Evolutionary conservation across 768 basidiomycete genomes (phyloP), one percentile per base, ranked within the genome.

Genomic region (Tylopilus sp.): DNA sequence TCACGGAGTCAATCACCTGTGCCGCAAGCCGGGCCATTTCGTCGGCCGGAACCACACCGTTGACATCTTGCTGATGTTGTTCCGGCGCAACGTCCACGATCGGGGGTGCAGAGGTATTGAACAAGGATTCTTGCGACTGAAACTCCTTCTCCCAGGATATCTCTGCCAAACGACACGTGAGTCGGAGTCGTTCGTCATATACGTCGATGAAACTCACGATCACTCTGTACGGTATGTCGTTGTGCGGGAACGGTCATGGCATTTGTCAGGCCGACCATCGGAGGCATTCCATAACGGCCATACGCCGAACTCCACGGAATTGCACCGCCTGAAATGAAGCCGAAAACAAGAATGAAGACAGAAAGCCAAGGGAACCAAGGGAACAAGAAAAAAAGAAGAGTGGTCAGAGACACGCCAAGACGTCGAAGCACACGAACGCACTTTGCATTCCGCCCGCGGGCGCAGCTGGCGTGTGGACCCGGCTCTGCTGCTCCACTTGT

Each of bases 21-120:
- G 83, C 90, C 12, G 93, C 93, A 9, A 90, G 87, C 26, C 81
- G 79, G 3, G 92, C 86, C 42, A 96, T 83, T 42, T 89, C 85
- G 59, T 93, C 89, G 3, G 61, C 9, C 60, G 63, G 41, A 28
- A 55, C 57, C 65, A 62, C 52, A 65, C 61, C 1, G 52, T 70
- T 63, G 34, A 71, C 63, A 50, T 64, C 56, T 1, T 53, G 53
- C 16, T 56, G 50, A 11, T 60, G 56, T 21, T 63, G 53, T 33
- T 61, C 47, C 33, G 52, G 28, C 3, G 48, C 17, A 9, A 37
- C 33, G 29, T 61, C 56, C 2, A 55, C 52, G 16, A 38, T 17
- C 19, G 34, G 48, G 4, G 56, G 34, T 8, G 54, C 42, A 26
- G 68, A 54, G 0, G 68, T 56, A 13, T 68, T 63, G 9, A 77